Evolutionary conservation across 176 grass and related monocot genomes (phyloP).

Genomic region (Dactylis glomerata): DNA sequence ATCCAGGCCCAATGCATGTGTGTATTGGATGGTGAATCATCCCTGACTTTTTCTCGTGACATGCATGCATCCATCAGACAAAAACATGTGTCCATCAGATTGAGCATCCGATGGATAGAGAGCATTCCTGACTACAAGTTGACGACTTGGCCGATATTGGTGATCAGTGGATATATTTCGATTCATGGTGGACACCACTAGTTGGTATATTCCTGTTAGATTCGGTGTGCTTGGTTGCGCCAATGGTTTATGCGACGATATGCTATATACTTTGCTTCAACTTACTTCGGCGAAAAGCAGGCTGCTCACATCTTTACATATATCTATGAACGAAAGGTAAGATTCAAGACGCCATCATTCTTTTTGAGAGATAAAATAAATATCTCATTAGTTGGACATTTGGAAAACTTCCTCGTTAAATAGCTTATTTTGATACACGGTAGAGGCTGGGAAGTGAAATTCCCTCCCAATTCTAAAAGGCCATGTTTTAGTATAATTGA

Average conservation of each 20-base stretch:
- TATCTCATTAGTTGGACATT: too few relatives aligned
- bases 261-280: neutral
- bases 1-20: neutral
- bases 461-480: too few relatives aligned
- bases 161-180: conserved; percentile 7
- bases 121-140: conserved; percentile 13
- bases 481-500: too few relatives aligned
- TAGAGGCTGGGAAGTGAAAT: too few relatives aligned
- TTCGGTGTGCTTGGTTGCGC: neutral
- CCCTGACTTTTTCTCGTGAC: neutral
- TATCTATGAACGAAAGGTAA: neutral
- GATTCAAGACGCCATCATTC: neutral
- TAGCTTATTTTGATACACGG: too few relatives aligned
- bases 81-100: neutral
- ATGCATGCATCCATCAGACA: neutral
- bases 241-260: neutral
- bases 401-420: too few relatives aligned
- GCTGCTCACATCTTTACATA: neutral
- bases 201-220: neutral
- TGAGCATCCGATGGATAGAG: neutral
- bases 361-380: neutral
- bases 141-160: conserved; percentile 16
- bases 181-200: conserved; percentile 15
- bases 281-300: neutral
- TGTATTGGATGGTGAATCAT: conserved; percentile 37